Base-by-base conservation (phyloP, 1,139 yeast genomes). In the Yueomyces sp. region DNA sequence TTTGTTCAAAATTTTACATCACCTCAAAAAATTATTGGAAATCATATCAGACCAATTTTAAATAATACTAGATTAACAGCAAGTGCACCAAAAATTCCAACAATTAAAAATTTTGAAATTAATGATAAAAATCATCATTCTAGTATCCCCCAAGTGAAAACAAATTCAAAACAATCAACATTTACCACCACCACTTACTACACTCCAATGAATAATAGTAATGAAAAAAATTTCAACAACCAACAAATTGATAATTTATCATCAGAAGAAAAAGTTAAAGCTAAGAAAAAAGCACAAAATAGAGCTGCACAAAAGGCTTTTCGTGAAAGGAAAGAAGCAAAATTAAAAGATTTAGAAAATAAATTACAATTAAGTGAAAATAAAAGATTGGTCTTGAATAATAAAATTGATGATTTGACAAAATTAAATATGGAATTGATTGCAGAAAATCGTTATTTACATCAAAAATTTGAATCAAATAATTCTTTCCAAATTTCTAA, bases 301-400 rank as follows among this genome's bases (percentile, higher is more conserved):
- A 68, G 96, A 54, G 93, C 91, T 4, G 95, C 95, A 0, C 96
- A 85, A 63, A 69, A 91, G 50, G 95, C 95, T 1, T 85, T 85
- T 63, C 69, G 96, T 49, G 93, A 84, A 60, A 75, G 95, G 41
- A 83, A 84, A 58, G 94, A 84, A 59, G 75, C 77, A 43, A 76
- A 75, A 51, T 64, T 85, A 46, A 80, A 79, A 54, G 87, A 80
- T 49, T 67, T 85, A 41, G 81, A 82, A 52, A 65, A 64, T 3
- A 77, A 78, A 55, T 64, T 85, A 48, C 63, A 67, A 35, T 69
- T 72, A 48, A 74, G 83, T 38, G 91, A 85, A 57, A 64, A 61
- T 37, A 82, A 79, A 52, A 73, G 77, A 45, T 69, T 67, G 41
- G 63, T 64, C 39, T 62, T 85, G 39, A 50, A 68, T 45, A 66